Base-by-base conservation (phyloP, 306 rosid species). In the Pueraria montana region DNA sequence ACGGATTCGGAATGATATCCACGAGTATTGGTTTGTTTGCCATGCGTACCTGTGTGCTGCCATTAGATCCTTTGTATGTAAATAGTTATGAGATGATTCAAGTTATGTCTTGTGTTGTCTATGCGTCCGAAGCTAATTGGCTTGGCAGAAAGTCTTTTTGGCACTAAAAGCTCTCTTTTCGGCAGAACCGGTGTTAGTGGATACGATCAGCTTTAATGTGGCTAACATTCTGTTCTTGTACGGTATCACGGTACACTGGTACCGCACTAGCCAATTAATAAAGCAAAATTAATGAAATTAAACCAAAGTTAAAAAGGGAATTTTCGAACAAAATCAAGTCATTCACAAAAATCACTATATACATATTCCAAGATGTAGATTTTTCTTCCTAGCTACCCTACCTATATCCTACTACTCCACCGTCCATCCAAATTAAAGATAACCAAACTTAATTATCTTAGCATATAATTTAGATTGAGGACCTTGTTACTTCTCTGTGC, bases 341-440 rank as follows among this genome's bases (percentile, higher is more conserved):
- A 59, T 38, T 56, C 21, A 69, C 21, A 67, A 42, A 48, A 87
- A 86, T 87, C 83, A 91, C 87, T 81, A 74, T 88, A 85, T 74
- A 89, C 88, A 85, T 74, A 89, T 90, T 72, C 92, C 93, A 70
- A 88, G 87, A 46, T 86, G 88, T 10, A 87, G 87, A 58, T 21
- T 14, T 59, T 76, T 58, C 18, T 61, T 61, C 12, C 13, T 46
- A 61, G 32, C 8, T 45, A 87, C 93, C 80, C 89, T 83, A 24
- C 92, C 16, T 36, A 32, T 27, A 87, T 89, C 82, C 91, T 80
- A 76, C 88, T 86, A 84, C 87, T 88, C 96, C 92, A 88, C 80
- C 92, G 67, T 24, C 67, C 67, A 81, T 69, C 94, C 90, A 84
- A 88, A 13, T 74, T 36, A 67, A 62, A 74, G 38, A 13, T 65